phyloP scores from a whole-genome alignment of 768 basidiomycete species.

The Chalciporus sphaerocephalus region DNA sequence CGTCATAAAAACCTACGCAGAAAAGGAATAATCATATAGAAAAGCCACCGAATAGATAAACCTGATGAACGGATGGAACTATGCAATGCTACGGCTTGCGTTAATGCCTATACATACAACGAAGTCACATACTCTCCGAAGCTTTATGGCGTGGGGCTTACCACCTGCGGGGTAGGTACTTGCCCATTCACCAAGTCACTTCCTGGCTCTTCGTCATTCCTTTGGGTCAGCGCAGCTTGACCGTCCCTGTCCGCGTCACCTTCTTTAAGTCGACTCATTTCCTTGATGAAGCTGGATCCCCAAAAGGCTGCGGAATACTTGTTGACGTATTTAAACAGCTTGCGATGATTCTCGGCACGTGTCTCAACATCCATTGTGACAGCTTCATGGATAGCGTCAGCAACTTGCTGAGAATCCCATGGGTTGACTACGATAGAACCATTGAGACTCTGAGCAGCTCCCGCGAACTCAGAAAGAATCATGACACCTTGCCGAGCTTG shows the following conservation, averaged over 20 bases:
- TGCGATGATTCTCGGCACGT: slow-evolving; percentile 89
- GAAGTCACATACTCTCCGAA: slow-evolving; percentile 29
- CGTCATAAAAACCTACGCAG: slow-evolving; percentile 26
- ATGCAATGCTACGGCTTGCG: slow-evolving; percentile 24
- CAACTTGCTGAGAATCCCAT: slow-evolving; percentile 98
- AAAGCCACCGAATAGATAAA: slow-evolving; percentile 33
- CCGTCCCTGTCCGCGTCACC: slow-evolving; percentile 34
- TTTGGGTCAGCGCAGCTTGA: slow-evolving; percentile 32
- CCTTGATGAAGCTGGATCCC: slow-evolving; percentile 86
- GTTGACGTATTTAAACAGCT: slow-evolving; percentile 94
- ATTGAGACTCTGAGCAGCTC: slow-evolving; percentile 93
- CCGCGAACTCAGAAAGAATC: slow-evolving; percentile 98
- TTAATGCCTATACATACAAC: slow-evolving; percentile 25
- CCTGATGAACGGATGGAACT: slow-evolving; percentile 18
- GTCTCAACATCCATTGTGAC: slow-evolving; percentile 81
- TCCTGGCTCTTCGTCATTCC: slow-evolving; percentile 36
- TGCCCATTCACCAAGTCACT: slow-evolving; percentile 39
- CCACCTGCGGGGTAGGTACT: slow-evolving; percentile 32
- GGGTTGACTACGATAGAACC: slow-evolving; percentile 98
- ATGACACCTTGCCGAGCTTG: slow-evolving; percentile 90
- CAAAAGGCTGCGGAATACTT: slow-evolving; percentile 93
- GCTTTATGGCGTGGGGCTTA: slow-evolving; percentile 33
- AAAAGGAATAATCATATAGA: slow-evolving; percentile 39
- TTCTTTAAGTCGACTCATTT: slow-evolving; percentile 63
- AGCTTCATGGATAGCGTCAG: slow-evolving; percentile 94